Evolutionary conservation across 768 basidiomycete genomes (phyloP).

Genomic region (Thelephora ganbajun): DNA sequence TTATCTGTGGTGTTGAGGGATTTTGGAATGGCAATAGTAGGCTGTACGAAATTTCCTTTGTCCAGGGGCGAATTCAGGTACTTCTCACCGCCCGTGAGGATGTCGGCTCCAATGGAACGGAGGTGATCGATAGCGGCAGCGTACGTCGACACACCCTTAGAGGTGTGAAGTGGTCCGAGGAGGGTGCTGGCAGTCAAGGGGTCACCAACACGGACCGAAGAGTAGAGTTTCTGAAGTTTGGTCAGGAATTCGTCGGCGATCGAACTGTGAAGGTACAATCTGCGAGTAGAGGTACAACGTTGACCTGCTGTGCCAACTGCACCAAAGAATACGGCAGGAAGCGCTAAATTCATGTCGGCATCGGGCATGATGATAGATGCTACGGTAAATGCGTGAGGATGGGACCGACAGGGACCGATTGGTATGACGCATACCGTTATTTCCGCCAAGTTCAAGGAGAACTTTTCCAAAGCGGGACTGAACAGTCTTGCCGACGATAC

Average conservation of each 20-base stretch:
- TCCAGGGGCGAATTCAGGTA: conserved; percentile 37
- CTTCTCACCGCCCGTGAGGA: conserved; percentile 57
- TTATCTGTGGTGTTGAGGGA: conserved; percentile 34
- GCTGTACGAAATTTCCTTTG: conserved; percentile 80
- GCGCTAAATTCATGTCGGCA: conserved; percentile 81
- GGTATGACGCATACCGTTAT: conserved; percentile 55
- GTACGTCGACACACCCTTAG: conserved; percentile 56
- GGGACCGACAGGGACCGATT: conserved; percentile 1
- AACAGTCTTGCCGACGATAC: conserved; percentile 77
- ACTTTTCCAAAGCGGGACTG: conserved; percentile 82
- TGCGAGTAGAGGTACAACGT: conserved; percentile 84
- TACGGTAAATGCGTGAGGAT: conserved; percentile 16
- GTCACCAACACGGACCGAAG: conserved; percentile 65
- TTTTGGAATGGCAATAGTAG: conserved; percentile 66
- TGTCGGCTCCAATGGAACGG: conserved; percentile 51
- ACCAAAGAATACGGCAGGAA: conserved; percentile 86
- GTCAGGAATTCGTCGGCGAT: conserved; percentile 68
- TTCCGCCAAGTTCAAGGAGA: conserved; percentile 87
- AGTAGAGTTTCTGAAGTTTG: conserved; percentile 61
- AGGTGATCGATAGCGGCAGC: conserved; percentile 45
- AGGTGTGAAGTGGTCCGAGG: conserved; percentile 77
- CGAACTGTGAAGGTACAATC: conserved; percentile 75
- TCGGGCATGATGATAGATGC: conserved; percentile 89
- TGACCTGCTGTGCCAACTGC: conserved; percentile 72
- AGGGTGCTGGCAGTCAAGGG: conserved; percentile 63